Evolutionary conservation across 352 stramenopile genomes (phyloP), one percentile per base, ranked within the genome.

Genomic region (Phytophthora megakarya): DNA sequence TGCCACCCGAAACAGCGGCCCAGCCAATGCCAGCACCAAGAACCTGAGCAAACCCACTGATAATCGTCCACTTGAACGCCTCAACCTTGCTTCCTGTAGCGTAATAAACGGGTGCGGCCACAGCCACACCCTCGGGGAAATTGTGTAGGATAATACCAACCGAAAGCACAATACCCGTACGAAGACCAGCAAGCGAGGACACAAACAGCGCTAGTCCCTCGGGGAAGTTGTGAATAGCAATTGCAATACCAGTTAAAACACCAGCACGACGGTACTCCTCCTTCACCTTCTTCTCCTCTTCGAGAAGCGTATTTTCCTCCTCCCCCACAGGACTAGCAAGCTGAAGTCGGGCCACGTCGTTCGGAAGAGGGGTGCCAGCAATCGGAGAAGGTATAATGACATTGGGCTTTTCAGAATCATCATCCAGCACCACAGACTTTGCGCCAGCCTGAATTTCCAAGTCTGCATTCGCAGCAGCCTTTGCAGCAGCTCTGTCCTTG

Each of bases 121-220:
- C 92, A 53, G 93, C 97, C n/a, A 99, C 68, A 16, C 97, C 97
- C 55, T 99, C 97, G 0, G 96, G 96, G 61, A 99, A 97, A 67
- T 99, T 99, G 78, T 99, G 97, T 30, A 99, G 86, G 12, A 92
- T 96, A 70, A 99, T 99, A 30, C 92, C 96, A 39, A 99, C 70
- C 1, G 96, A 96, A 16, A 99, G 78, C 33, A 97, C 85, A 23
- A 90, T 73, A 23, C 97, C 97, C 11, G 98, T 82, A 5, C 67
- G 76, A 5, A 97, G 87, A 69, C 97, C 92, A 19, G 89, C 72
- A 0, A 99, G 72, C 18, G 94, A 92, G 0, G 89, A 95, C 25
- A 98, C 94, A 65, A 98, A 99, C 8, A 97, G 98, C 16, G 96
- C 97, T n/a, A 99, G 65, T 1, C 97, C 97, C 65, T 99, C 97